These are phyloP conservation scores for Eleusine indica DNA, from an alignment of 176 grass and related monocot species.

Conservation along the genomic window DNA sequence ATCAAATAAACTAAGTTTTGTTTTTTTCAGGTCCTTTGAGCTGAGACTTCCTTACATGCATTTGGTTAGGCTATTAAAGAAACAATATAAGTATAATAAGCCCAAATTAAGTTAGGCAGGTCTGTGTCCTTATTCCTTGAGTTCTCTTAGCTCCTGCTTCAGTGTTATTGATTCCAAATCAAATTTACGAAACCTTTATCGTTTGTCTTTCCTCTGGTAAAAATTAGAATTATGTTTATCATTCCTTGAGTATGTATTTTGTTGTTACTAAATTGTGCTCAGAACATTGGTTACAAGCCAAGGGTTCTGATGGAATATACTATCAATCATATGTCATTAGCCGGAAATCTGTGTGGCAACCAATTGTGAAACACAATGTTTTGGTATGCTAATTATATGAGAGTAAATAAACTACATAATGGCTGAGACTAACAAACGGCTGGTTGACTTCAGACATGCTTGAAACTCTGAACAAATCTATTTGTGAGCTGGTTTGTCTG, in stretches of 20 bases:
- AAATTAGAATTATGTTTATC: neutral
- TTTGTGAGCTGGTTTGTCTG: neutral
- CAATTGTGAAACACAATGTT: neutral
- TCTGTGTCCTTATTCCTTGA: neutral
- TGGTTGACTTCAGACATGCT: neutral
- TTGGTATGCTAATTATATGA: neutral
- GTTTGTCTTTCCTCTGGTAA: neutral
- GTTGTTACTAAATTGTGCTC: neutral
- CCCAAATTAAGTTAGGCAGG: neutral
- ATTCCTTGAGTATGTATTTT: neutral
- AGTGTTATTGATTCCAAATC: slow-evolving; percentile 13
- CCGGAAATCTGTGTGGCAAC: neutral
- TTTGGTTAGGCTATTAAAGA: neutral
- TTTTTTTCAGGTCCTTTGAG: neutral
- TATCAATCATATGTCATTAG: neutral
- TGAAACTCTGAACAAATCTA: neutral
- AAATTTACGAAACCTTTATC: neutral
- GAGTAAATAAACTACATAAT: slow-evolving; percentile 6
- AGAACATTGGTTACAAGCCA: neutral
- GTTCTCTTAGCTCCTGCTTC: neutral
- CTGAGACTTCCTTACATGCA: neutral
- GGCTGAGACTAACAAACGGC: neutral
- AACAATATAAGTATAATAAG: neutral
- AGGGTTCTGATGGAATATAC: neutral
- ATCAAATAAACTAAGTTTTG: neutral